Base-by-base conservation (phyloP, 2,329 filamentous ascomycete genomes). In the Pestalotiopsis sp. region DNA sequence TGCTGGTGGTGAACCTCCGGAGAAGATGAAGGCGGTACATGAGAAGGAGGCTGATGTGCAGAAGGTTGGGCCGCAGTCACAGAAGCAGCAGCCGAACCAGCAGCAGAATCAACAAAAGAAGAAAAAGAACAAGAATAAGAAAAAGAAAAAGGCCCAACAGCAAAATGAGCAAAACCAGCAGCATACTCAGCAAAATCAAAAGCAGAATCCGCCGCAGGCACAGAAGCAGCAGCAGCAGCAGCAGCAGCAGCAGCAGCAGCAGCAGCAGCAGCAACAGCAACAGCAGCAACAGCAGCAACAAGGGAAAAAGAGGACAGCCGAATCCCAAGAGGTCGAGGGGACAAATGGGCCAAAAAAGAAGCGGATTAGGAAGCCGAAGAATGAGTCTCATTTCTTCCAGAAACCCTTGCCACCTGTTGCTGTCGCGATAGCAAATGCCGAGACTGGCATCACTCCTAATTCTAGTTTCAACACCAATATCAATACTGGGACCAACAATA, bases 341-440 rank as follows among this genome's bases (percentile, higher is more conserved):
- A 14, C 5, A 63, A 41, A 38, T 36, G 27, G 38, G n/a, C 25
- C 25, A 17, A 38, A 63, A n/a, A 52, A 52, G 17, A 52, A 52
- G 17, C 45, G 45, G 20, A 23, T 20, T 52, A 27, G 41, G 13
- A 45, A 45, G 52, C 52, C 14, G 61, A 36, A 67, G 36, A 67
- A 61, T n/a, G 65, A 67, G 39, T 67, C 66, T 38, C 66, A 63
- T 39, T 67, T 67, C 66, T 67, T 67, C 25, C 38, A 62, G 17
- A 62, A 39, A 14, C 45, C 45, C 20, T n/a, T 20, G 58, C 58
- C 25, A 13, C 58, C 45, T 20, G 41, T 49, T n/a, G 45, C 45
- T 23, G 17, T n/a, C 45, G 45, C 45, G 7, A 52, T n/a, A n/a
- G 45, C 45, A 52, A 52, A 52, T 20, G 17, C 45, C 3, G 14